Evolutionary conservation across 345 rosid species (phyloP), one percentile per base, ranked within the genome.

Genomic region (Bruguiera gymnorhiza): DNA sequence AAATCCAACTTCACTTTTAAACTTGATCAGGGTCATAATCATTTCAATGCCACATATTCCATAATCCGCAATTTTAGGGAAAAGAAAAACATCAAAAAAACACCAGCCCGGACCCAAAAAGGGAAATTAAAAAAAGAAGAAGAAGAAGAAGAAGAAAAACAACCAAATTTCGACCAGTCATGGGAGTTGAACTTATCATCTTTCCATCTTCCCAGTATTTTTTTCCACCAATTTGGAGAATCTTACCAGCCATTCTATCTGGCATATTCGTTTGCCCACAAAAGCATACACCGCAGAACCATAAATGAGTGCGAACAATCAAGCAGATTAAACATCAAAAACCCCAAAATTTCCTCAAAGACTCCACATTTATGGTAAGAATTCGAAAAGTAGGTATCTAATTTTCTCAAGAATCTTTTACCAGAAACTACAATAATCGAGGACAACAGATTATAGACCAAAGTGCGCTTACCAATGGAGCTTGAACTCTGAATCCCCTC

Each of bases 401-500:
- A 65, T 66, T 74, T 52, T 7, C 67, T 34, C 65, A 67, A 31
- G 13, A 65, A 71, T 61, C 66, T 64, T 27, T n/a, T 1, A 63
- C 43, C 67, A 63, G 16, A 23, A 56, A 27, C 6, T 10, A 24
- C 30, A 56, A 56, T 15, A 56, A 23, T 4, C 18, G 29, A 56
- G 60, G 24, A 21, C 29, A 56, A 20, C 4, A 21, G 29, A 24
- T 56, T 24, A 23, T 9, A 56, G 30, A 24, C 6, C 60, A 24
- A 24, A 10, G 24, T 9, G 63, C 72, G 63, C 74, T 74, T 77
- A 91, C 97, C 87, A 91, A 73, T 68, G 97, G 97, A 80, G 96
- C 93, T 79, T 89, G 93, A 78, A 87, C 79, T 62, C 93, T 84
- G 81, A 81, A 81, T 37, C 86, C 88, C 48, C 88, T 83, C 0